Percentiles rank a stretch among this genome's conserved stretches.
Conservation (phyloP, 176 grass and related monocot genomes). For the Ensete glaucum region DNA sequence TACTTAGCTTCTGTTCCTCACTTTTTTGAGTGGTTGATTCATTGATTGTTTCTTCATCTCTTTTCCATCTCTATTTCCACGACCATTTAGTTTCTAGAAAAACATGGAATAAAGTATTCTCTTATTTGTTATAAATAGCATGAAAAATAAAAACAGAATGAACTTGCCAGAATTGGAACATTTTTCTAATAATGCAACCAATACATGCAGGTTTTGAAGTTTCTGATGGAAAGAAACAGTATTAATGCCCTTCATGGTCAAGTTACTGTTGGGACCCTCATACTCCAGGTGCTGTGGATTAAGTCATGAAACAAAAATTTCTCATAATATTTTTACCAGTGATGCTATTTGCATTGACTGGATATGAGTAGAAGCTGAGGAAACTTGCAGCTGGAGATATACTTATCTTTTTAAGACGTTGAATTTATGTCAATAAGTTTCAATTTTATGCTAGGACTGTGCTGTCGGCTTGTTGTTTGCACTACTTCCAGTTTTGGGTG, state of each 20-base stretch:
- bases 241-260: constrained; percentile 96
- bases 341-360: not conserved
- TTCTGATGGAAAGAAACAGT: constrained; percentile 97
- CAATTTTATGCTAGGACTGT: constrained; percentile 54
- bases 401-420: not conserved
- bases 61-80: no score
- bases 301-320: not conserved
- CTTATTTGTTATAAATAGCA: no score
- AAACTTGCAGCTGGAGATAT: not conserved
- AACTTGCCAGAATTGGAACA: no score
- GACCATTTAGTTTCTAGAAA: no score
- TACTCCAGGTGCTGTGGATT: constrained; percentile 67
- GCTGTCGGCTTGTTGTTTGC: constrained; percentile 98
- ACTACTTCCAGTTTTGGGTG: constrained; percentile 90
- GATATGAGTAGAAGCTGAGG: not conserved
- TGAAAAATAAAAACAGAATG: no score
- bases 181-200: constrained; percentile 6
- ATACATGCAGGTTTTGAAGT: constrained; percentile 69
- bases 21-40: no score
- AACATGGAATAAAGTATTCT: no score
- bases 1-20: no score
- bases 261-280: constrained; percentile 90
- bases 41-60: no score
- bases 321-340: not conserved
- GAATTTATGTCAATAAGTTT: not conserved